These are phyloP conservation scores for Nicotiana tomentosiformis DNA, from an alignment of 257 asterid species.

Conservation along the genomic window DNA sequence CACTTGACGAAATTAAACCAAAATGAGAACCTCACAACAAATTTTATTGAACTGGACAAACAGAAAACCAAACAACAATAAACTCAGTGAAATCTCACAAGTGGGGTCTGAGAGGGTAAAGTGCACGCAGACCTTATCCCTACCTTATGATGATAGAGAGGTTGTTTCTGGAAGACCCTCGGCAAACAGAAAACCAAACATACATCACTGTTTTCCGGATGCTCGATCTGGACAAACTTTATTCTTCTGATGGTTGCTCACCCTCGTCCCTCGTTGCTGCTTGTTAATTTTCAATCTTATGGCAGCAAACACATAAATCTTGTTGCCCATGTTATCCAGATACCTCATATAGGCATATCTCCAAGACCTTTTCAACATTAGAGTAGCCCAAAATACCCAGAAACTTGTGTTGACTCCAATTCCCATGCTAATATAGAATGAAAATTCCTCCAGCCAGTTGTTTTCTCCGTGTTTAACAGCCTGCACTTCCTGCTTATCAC, in stretches of 20 bases:
- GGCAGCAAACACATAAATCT: conserved; percentile 11
- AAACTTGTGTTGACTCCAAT: neutral
- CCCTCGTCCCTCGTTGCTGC: neutral
- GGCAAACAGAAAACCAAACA: conserved; percentile 1
- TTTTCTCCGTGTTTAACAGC: neutral
- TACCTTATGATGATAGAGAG: no score
- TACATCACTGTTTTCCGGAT: neutral
- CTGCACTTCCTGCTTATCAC: neutral
- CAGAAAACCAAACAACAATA: neutral
- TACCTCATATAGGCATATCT: conserved; percentile 7
- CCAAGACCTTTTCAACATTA: neutral
- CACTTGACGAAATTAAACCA: no score
- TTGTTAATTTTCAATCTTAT: neutral
- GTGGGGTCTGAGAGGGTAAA: no score
- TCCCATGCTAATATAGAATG: neutral
- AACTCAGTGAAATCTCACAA: no score
- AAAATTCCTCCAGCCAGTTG: neutral
- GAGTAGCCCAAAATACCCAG: neutral
- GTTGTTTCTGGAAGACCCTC: no score
- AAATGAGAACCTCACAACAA: neutral
- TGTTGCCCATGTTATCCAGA: neutral
- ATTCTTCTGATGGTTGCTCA: neutral
- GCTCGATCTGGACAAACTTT: neutral
- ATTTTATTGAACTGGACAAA: no score
- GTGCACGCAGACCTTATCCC: no score